Percentiles rank a stretch among this genome's conserved stretches.
Evolutionary conservation across 306 rosid species (phyloP).

Genomic region (Canavalia ensiformis): DNA sequence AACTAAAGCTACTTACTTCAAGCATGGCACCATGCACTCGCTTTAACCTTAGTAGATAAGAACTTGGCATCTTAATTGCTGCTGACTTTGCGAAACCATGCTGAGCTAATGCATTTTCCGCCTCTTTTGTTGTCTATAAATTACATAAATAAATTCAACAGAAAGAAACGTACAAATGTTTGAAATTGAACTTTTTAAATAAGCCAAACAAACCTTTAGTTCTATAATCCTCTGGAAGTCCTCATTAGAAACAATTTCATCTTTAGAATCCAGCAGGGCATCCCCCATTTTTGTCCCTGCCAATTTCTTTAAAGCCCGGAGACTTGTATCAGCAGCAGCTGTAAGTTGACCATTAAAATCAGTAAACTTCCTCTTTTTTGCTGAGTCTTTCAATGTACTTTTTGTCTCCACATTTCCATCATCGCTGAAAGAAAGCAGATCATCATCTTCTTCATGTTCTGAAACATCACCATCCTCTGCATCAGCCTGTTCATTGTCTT

Average conservation of each 20-base stretch:
- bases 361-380: constrained; percentile 70
- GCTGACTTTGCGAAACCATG: constrained; percentile 68
- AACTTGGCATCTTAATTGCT: constrained; percentile 60
- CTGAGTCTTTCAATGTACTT: constrained; percentile 53
- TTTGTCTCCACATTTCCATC: constrained; percentile 46
- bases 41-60: constrained; percentile 70
- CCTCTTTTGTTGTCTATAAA: constrained; percentile 72
- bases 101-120: constrained; percentile 64
- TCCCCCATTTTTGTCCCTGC: constrained; percentile 52
- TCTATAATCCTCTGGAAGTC: constrained; percentile 84
- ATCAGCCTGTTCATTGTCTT: constrained; percentile 45
- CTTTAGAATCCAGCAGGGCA: constrained; percentile 50
- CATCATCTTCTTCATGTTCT: constrained; percentile 44
- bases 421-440: constrained; percentile 35
- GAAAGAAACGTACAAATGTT: not conserved
- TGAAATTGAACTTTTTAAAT: constrained; percentile 28
- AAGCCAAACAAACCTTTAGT: constrained; percentile 63
- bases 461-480: constrained; percentile 55
- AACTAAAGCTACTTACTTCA: constrained; percentile 66
- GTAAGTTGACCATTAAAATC: constrained; percentile 67
- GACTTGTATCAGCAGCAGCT: constrained; percentile 84
- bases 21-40: constrained; percentile 82
- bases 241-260: constrained; percentile 90
- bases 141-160: constrained; percentile 44
- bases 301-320: constrained; percentile 81